Percentiles rank a stretch among this genome's conserved stretches.
Conservation (phyloP, 2,329 filamentous ascomycete genomes). For the Aureobasidium namibiae region DNA sequence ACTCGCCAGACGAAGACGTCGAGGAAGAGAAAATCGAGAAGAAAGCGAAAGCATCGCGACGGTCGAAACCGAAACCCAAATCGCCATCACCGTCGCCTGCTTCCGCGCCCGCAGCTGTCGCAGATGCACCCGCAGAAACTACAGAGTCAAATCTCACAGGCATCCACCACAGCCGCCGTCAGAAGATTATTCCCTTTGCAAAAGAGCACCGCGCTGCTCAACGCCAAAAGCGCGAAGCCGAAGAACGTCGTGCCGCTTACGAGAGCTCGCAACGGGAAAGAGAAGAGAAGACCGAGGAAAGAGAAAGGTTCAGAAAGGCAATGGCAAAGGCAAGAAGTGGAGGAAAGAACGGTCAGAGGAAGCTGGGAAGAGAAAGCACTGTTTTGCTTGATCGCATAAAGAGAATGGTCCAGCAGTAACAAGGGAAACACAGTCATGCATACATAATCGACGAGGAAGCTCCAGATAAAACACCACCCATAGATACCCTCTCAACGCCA, state of each 20-base stretch:
- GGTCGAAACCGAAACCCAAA: background rate
- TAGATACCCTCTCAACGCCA: too few species aligned
- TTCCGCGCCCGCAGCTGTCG: background rate
- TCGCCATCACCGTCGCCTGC: background rate
- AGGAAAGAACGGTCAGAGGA: slow-evolving; percentile 63
- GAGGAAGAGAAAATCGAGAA: background rate
- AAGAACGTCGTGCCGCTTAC: slow-evolving; percentile 48
- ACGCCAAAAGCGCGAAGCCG: slow-evolving; percentile 53
- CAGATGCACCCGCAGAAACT: background rate
- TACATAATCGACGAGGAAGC: too few species aligned
- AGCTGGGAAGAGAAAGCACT: slow-evolving; percentile 72
- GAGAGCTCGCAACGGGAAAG: slow-evolving; percentile 59
- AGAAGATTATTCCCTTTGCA: slow-evolving; percentile 36
- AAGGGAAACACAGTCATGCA: too few species aligned
- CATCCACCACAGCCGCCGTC: slow-evolving; percentile 27
- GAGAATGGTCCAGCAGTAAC: slow-evolving; percentile 50
- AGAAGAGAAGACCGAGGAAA: slow-evolving; percentile 45
- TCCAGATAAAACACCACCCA: too few species aligned
- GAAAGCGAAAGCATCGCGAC: background rate
- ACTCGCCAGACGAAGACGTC: background rate
- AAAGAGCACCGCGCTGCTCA: slow-evolving; percentile 40
- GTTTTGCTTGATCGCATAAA: slow-evolving; percentile 71
- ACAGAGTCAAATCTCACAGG: slow-evolving; percentile 3
- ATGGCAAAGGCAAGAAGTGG: slow-evolving; percentile 55
- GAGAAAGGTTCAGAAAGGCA: slow-evolving; percentile 61